Conservation (phyloP, 192 early-diverging fungal species). For the Phlyctochytrium arcticum region DNA sequence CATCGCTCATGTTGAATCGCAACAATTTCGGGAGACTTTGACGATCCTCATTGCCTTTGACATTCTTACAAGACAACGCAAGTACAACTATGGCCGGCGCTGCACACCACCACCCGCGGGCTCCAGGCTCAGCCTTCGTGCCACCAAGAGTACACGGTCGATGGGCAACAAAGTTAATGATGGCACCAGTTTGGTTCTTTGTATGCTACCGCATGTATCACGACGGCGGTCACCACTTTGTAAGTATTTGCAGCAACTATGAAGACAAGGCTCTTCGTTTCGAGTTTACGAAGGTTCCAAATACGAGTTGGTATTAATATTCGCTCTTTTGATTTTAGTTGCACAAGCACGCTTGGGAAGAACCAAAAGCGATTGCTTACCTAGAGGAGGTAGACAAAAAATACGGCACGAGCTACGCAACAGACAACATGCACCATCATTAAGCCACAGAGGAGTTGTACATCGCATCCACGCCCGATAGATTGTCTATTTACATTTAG, state of each 20-base stretch:
- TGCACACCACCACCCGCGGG: conserved; percentile 5
- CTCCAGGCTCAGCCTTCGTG: conserved; percentile 14
- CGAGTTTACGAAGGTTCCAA: neutral
- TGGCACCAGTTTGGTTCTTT: conserved; percentile 49
- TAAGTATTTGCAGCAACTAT: conserved; percentile 25
- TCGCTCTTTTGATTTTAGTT: conserved; percentile 41
- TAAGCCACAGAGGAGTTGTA: neutral
- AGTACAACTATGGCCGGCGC: conserved; percentile 6
- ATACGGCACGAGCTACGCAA: conserved; percentile 45
- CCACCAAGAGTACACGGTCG: conserved; percentile 32
- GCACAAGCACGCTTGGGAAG: conserved; percentile 49
- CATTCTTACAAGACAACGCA: too few species aligned
- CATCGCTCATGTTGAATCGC: too few species aligned
- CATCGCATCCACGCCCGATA: too few species aligned
- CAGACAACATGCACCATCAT: conserved; percentile 53
- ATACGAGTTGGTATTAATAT: too few species aligned
- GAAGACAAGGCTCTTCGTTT: neutral
- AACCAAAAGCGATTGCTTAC: conserved; percentile 46
- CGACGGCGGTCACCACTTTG: conserved; percentile 51
- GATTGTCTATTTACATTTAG: neutral
- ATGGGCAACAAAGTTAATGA: conserved; percentile 29
- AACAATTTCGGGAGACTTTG: too few species aligned
- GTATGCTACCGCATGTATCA: conserved; percentile 44
- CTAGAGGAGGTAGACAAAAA: conserved; percentile 57
- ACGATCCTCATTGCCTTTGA: too few species aligned